phyloP scores from a whole-genome alignment of 78 protist species.

The Goniomonas avonlea region DNA sequence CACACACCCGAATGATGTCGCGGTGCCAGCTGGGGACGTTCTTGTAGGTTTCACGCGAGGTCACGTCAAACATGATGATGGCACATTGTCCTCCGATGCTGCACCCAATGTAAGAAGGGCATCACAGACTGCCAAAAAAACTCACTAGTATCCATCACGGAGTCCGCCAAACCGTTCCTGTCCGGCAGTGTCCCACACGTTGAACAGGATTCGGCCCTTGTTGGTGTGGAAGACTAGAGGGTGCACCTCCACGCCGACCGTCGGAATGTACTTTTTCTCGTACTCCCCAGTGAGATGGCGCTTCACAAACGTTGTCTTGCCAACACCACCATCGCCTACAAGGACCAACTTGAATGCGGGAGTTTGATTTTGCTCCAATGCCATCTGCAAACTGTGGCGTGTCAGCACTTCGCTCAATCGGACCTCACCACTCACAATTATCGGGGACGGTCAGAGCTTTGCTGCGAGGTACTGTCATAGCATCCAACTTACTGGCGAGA shows the following conservation, averaged over 20 bases:
- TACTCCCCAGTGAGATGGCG: conserved; percentile 98
- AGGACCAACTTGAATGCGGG: conserved; percentile 82
- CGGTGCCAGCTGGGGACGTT: conserved; percentile 95
- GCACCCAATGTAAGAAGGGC: neutral
- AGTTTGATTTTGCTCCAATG: too few species aligned
- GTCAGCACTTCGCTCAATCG: too few species aligned
- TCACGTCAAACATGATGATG: conserved; percentile 98
- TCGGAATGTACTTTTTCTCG: conserved; percentile 83
- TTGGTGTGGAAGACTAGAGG: conserved; percentile 88
- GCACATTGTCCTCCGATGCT: conserved; percentile 86
- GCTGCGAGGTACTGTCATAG: too few species aligned
- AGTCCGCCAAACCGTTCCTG: conserved; percentile 99
- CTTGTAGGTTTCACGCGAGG: conserved; percentile 93
- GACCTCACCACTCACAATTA: too few species aligned
- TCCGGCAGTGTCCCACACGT: conserved; percentile 99
- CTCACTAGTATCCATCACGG: conserved; percentile 94
- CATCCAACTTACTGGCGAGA: too few species aligned
- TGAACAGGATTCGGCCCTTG: conserved; percentile 82
- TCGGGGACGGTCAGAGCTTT: too few species aligned
- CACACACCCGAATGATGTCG: conserved; percentile 92
- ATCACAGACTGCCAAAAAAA: neutral
- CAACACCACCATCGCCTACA: conserved; percentile 96
- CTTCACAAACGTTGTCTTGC: conserved; percentile 98
- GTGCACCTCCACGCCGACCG: conserved; percentile 72
- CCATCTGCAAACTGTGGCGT: too few species aligned